Evolutionary conservation across 1,284 basidiomycete species (phyloP), one percentile per base, ranked within the genome.

Genomic region (Leccinum olivaceoglutinosum): DNA sequence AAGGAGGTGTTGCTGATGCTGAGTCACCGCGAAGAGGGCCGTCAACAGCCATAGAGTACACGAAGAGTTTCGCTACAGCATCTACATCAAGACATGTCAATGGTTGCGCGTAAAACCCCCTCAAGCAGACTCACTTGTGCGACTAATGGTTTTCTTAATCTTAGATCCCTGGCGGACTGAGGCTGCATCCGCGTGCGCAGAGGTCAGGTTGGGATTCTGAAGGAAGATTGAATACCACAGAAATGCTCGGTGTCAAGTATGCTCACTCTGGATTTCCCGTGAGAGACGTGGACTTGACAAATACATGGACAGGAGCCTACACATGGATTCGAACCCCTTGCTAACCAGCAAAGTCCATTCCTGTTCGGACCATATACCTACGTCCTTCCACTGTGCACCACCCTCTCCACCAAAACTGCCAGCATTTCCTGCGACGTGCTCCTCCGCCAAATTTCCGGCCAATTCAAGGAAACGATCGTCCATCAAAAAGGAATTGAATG

Each of bases 41-140:
- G 72, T 99, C 97, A 54, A 90, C 83, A 5, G 90, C 83, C 83
- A 99, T 94, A 2, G 93, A 96, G 74, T 95, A 97, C 29, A 98
- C 86, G 64, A 99, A 84, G 53, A 98, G 79, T 70, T 90, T 91
- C 0, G 96, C 94, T 59, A 99, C 82, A 11, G 90, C 85, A 73
- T 84, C 89, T 94, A 60, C n/a, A 64, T 61, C 62, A 63, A 62
- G 25, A 44, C 21, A 14, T 36, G 29, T 68, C 18, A 9, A 51
- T 58, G 34, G 58, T 63, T 10, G 34, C 32, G 53, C 6, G 25
- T 38, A 18, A 29, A 49, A 36, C 5, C 60, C 25, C 12, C 9
- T 62, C 46, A 25, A 38, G 38, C 53, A 53, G 14, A 73, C 84
- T 69, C 62, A 93, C 89, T 76, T 77, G 85, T 81, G 81, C 90